Base-by-base conservation (phyloP, 1,284 basidiomycete genomes). In the Macrocybe sp. region DNA sequence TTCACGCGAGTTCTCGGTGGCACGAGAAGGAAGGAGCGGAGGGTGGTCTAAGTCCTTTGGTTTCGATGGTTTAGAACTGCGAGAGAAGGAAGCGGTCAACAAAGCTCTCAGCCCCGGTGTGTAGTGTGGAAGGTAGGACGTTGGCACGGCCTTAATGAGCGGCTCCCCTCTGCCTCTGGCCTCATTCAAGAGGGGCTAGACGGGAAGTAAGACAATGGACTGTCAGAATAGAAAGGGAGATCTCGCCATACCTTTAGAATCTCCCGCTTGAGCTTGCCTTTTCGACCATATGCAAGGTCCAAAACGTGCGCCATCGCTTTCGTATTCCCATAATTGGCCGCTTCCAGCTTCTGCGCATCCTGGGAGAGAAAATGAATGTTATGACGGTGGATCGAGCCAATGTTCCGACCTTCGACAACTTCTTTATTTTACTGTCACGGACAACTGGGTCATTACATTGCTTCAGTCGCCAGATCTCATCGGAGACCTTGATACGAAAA, bases 231-330 rank as follows among this genome's bases (percentile, higher is more conserved):
- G 32, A 31, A 16, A 44, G 45, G 38, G 12, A 49, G 48, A 47
- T 22, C 22, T 22, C 49, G 38, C 55, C 66, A 51, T 51, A 83
- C 84, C 65, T 80, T 61, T 60, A 88, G 66, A 30, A 88, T 64
- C 55, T 89, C 83, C 68, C 78, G 75, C 55, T 72, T 76, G 14
- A 90, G 63, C 58, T 78, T 84, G 9, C 89, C 90, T 51, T 75
- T 78, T 48, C 85, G 72, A 12, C 86, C 90, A 63, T 89, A 91
- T n/a, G 89, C 89, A n/a, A 81, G 59, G 54, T 83, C 76, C 14
- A 91, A 68, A n/a, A 89, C 62, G 48, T 77, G 70, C 7, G 67
- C 65, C 52, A 89, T 81, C n/a, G 81, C 76, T 46, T 70, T 62
- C 37, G 59, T 52, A 44, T 76, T 64, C 6, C 83, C 79, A 7